These are phyloP conservation scores for Chytriomyces confervae DNA, from an alignment of 192 early-diverging fungal genomes.

Conservation along the genomic window DNA sequence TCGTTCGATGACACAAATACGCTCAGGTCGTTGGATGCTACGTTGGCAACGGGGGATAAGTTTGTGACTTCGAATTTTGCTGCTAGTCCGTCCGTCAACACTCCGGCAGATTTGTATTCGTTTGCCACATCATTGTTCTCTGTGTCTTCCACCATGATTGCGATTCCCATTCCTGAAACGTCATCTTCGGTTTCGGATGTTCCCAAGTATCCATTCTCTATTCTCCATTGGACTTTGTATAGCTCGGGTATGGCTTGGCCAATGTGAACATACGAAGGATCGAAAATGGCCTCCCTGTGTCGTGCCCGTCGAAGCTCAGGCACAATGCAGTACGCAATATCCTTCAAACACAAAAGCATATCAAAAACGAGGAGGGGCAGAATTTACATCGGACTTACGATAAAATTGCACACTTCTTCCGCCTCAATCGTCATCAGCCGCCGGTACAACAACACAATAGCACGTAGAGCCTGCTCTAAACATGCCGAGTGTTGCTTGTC, in stretches of 20 bases:
- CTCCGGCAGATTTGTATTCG: background rate
- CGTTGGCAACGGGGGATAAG: slow-evolving; percentile 8
- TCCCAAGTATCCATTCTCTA: background rate
- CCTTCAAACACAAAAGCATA: slow-evolving; percentile 3
- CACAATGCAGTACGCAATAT: background rate
- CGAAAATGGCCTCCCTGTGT: slow-evolving; percentile 5
- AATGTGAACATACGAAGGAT: background rate
- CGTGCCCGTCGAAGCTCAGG: slow-evolving; percentile 24
- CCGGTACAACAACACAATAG: slow-evolving; percentile 8
- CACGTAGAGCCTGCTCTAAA: slow-evolving; percentile 13
- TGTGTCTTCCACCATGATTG: slow-evolving; percentile 12
- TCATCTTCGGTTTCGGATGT: background rate
- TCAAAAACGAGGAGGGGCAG: background rate
- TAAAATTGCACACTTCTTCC: slow-evolving; percentile 19
- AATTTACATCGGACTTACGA: background rate
- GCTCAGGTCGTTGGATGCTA: background rate
- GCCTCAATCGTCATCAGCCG: slow-evolving; percentile 25
- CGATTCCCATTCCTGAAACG: background rate
- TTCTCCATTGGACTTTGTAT: slow-evolving; percentile 11
- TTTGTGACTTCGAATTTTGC: background rate
- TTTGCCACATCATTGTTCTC: background rate
- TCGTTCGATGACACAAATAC: slow-evolving; percentile 3
- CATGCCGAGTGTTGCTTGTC: background rate
- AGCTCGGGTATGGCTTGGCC: background rate
- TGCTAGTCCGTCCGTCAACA: background rate